Conservation (phyloP, 306 rosid species). For the Adenanthera pavonina region DNA sequence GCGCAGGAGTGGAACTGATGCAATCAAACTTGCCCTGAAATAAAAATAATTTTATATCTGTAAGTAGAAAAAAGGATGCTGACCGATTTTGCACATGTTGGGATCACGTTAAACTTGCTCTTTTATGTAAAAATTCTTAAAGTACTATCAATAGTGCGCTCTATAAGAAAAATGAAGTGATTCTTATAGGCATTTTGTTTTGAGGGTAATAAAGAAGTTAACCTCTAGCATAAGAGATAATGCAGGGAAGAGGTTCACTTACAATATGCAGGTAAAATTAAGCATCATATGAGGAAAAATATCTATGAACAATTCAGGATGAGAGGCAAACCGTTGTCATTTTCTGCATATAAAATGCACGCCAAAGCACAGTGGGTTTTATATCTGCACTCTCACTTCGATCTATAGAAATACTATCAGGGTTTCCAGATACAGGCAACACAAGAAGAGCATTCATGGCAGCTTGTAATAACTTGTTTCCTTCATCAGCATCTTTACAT, state of each 20-base stretch:
- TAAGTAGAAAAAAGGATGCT: not conserved
- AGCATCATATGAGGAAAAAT: conserved; percentile 18
- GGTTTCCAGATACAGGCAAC: conserved; percentile 53
- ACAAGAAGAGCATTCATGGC: conserved; percentile 69
- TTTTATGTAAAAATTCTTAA: conserved; percentile 8
- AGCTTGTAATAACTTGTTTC: conserved; percentile 63
- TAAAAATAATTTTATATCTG: conserved; percentile 26
- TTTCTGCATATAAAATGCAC: conserved; percentile 78
- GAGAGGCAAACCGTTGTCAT: conserved; percentile 59
- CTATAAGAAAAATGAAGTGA: not conserved
- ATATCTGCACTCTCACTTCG: conserved; percentile 54
- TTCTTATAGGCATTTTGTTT: not conserved
- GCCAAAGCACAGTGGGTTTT: conserved; percentile 77
- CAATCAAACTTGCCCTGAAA: conserved; percentile 68
- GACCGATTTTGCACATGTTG: conserved; percentile 29
- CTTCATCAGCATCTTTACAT: conserved; percentile 73
- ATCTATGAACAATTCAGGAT: conserved; percentile 19
- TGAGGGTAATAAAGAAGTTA: not conserved
- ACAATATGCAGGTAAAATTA: conserved; percentile 35
- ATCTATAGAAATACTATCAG: conserved; percentile 54
- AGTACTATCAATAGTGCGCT: not conserved
- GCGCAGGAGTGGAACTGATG: conserved; percentile 65
- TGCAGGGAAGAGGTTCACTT: conserved; percentile 16
- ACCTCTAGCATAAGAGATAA: conserved; percentile 29
- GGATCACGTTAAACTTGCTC: conserved; percentile 2